A percentile compares a stretch with the other conserved stretches of the same genome.
Evolutionary conservation across 176 grass and related monocot species (phyloP).

Genomic region (Rhynchospora breviuscula): DNA sequence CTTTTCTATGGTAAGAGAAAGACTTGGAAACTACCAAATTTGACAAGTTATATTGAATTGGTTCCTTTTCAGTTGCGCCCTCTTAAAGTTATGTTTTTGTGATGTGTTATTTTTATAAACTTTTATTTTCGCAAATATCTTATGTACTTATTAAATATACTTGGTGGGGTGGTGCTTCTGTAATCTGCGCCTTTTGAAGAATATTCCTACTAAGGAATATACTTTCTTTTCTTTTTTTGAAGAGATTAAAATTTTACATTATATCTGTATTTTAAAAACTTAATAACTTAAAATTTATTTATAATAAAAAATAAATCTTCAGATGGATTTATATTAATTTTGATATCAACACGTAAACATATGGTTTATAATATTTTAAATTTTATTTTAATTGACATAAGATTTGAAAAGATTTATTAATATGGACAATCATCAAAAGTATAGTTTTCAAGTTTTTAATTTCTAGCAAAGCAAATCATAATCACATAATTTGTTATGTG

Average conservation of each 20-base stretch:
- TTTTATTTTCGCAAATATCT: not conserved
- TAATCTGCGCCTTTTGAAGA: not conserved
- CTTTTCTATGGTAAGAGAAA: not conserved
- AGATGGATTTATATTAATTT: not conserved
- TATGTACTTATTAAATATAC: not conserved
- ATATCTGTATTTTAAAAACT: too few relatives aligned
- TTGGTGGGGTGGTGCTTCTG: not conserved
- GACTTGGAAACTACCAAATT: slow-evolving; percentile 5
- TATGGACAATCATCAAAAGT: not conserved
- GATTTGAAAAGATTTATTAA: not conserved
- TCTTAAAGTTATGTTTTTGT: not conserved
- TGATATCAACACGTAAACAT: not conserved
- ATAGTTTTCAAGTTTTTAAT: not conserved
- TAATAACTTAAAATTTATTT: too few relatives aligned
- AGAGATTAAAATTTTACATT: too few relatives aligned
- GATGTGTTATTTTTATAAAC: not conserved
- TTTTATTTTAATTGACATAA: not conserved
- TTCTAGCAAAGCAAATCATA: too few relatives aligned
- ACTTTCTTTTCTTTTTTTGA: not conserved
- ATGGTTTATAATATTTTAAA: not conserved
- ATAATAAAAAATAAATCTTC: too few relatives aligned
- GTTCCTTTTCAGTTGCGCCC: not conserved
- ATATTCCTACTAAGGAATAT: not conserved
- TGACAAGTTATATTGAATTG: not conserved
- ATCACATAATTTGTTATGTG: not conserved